phyloP scores from a whole-genome alignment of 768 basidiomycete species.

The Nevesoporus exiguus region DNA sequence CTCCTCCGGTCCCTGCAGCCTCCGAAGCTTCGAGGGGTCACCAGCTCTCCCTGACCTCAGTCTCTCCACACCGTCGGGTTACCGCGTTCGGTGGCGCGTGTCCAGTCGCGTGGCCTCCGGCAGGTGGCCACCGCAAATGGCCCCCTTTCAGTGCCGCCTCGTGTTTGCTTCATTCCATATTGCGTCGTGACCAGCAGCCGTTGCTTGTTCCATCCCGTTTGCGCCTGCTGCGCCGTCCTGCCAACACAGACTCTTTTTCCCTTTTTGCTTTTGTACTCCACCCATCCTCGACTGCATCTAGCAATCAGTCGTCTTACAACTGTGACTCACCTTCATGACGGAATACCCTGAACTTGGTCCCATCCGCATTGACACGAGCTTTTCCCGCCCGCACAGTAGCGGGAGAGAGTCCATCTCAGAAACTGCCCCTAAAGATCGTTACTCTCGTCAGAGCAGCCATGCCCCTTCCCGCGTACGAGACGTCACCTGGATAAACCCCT shows the following conservation, averaged over 20 bases:
- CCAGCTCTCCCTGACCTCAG: background rate
- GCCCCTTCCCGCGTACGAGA: constrained; percentile 26
- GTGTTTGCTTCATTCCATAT: constrained; percentile 24
- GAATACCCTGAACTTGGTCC: constrained; percentile 23
- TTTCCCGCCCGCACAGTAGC: constrained; percentile 25
- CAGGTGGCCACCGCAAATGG: constrained; percentile 17
- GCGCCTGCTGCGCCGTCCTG: constrained; percentile 21
- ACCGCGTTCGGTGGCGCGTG: background rate
- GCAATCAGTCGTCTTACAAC: background rate
- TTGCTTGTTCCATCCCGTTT: constrained; percentile 24
- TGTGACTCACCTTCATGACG: constrained; percentile 18
- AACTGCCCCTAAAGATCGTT: constrained; percentile 23
- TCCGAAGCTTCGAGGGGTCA: too few relatives aligned
- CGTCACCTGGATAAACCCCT: constrained; percentile 31
- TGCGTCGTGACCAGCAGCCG: constrained; percentile 9
- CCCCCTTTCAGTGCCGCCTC: constrained; percentile 32
- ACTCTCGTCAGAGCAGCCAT: constrained; percentile 30
- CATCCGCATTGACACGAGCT: constrained; percentile 32
- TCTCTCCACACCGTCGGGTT: background rate
- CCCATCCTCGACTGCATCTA: background rate
- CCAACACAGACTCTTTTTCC: background rate
- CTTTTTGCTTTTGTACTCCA: background rate
- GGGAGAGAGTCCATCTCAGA: constrained; percentile 29
- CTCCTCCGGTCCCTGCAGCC: background rate
- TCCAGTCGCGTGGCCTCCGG: constrained; percentile 11